Percentiles rank a stretch among this genome's conserved stretches.
Conservation (phyloP, 768 basidiomycete genomes). For the Pleurotus eryngii region DNA sequence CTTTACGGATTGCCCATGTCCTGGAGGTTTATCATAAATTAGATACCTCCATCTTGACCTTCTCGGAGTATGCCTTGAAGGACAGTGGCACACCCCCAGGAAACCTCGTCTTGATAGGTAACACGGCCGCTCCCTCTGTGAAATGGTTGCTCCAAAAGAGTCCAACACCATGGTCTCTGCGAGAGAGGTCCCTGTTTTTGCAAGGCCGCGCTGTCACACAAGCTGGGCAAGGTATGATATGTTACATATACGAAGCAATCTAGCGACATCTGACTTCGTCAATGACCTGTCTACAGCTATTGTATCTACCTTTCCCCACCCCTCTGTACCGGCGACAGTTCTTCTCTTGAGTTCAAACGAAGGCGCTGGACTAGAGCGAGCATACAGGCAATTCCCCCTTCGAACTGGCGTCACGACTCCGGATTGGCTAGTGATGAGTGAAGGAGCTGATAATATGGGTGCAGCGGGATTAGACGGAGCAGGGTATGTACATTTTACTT, state of each 20-base stretch:
- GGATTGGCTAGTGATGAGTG: conserved; percentile 71
- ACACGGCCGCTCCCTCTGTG: conserved; percentile 30
- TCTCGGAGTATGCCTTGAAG: conserved; percentile 30
- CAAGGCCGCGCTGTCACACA: conserved; percentile 23
- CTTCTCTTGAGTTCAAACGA: conserved; percentile 65
- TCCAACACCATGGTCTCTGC: conserved; percentile 29
- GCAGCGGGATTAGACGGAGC: conserved; percentile 74
- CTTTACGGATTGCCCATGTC: conserved; percentile 65
- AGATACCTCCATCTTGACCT: conserved; percentile 57
- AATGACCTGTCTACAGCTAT: conserved; percentile 32
- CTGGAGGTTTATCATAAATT: conserved; percentile 66
- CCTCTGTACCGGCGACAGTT: conserved; percentile 28
- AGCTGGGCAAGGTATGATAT: conserved; percentile 25
- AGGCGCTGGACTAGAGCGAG: conserved; percentile 58
- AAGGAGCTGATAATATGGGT: conserved; percentile 50
- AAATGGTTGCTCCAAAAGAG: conserved; percentile 26
- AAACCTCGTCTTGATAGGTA: conserved; percentile 61
- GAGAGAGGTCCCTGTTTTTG: conserved; percentile 22
- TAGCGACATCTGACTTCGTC: not conserved
- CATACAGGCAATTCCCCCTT: conserved; percentile 72
- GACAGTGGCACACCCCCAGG: conserved; percentile 27
- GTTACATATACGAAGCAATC: not conserved
- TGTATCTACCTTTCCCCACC: conserved; percentile 69
- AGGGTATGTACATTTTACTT: conserved; percentile 49
- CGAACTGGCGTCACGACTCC: conserved; percentile 77